phyloP scores from a whole-genome alignment of 306 rosid species.

The Argentina anserina region DNA sequence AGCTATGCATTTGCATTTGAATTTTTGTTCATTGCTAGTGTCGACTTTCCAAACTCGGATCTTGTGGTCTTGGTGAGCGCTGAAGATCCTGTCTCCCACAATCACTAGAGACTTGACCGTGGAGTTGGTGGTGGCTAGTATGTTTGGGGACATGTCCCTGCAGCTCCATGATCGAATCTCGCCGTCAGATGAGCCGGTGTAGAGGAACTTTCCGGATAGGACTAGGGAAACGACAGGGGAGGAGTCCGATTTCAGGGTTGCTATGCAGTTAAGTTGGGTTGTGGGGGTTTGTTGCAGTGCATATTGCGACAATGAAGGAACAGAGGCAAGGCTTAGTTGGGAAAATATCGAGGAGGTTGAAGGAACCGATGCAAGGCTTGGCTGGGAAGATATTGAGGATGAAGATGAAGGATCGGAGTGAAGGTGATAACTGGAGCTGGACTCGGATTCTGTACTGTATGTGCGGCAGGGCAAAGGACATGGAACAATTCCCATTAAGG shows the following conservation, averaged over 20 bases:
- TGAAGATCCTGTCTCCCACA: conserved; percentile 30
- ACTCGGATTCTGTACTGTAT: conserved; percentile 9
- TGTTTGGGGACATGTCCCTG: conserved; percentile 12
- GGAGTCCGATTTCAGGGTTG: conserved; percentile 42
- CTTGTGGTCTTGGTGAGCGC: conserved; percentile 71
- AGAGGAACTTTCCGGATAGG: conserved; percentile 42
- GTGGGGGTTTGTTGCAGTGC: background rate
- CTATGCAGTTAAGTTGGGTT: conserved; percentile 28
- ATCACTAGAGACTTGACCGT: conserved; percentile 45
- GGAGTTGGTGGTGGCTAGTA: conserved; percentile 22
- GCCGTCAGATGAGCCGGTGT: conserved; percentile 43
- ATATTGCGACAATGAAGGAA: conserved; percentile 48
- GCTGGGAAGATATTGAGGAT: conserved; percentile 53
- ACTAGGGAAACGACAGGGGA: conserved; percentile 46
- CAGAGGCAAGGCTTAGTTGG: conserved; percentile 69
- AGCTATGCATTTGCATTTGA: conserved; percentile 37
- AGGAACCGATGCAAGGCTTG: conserved; percentile 56
- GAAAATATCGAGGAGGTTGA: conserved; percentile 42
- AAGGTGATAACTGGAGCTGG: conserved; percentile 23
- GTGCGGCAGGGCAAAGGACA: conserved; percentile 37
- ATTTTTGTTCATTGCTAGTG: background rate
- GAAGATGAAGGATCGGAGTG: conserved; percentile 32
- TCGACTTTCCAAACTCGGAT: conserved; percentile 61
- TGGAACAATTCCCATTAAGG: conserved; percentile 42
- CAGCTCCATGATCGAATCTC: conserved; percentile 27